Percentiles rank a stretch among this genome's conserved stretches.
These are phyloP conservation scores for Pichia phayaonensis DNA, from an alignment of 805 yeast genomes.

Conservation along the genomic window DNA sequence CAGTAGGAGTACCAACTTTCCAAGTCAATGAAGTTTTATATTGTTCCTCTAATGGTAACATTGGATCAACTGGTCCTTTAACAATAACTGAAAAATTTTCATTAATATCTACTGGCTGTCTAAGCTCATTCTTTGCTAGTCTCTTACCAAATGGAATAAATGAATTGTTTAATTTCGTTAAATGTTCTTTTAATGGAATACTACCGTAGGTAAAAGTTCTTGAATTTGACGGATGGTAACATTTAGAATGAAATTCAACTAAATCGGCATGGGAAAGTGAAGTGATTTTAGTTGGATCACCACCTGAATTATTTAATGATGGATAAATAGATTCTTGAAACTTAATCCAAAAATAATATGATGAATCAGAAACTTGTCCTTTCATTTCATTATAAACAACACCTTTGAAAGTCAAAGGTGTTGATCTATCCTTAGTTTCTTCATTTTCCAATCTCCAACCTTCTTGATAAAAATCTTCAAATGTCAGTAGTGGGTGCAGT, in stretches of 20 bases:
- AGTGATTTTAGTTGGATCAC: conserved; percentile 81
- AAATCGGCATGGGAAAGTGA: conserved; percentile 67
- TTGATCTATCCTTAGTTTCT: conserved; percentile 43
- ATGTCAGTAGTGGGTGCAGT: conserved; percentile 67
- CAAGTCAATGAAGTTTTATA: conserved; percentile 80
- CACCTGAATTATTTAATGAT: conserved; percentile 83
- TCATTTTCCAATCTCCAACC: conserved; percentile 94
- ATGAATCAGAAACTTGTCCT: conserved; percentile 87
- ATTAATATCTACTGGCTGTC: conserved; percentile 40
- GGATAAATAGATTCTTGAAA: conserved; percentile 82
- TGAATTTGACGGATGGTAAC: conserved; percentile 89
- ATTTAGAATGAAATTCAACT: conserved; percentile 60
- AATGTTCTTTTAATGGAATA: conserved; percentile 53
- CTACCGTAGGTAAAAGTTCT: conserved; percentile 84
- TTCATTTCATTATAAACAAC: conserved; percentile 98
- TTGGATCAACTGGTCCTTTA: conserved; percentile 78
- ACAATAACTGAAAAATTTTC: conserved; percentile 31
- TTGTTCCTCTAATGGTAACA: conserved; percentile 60
- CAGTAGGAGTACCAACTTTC: conserved; percentile 70
- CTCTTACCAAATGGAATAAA: conserved; percentile 50
- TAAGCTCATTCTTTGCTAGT: conserved; percentile 23
- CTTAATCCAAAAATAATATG: conserved; percentile 76
- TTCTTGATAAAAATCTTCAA: conserved; percentile 85
- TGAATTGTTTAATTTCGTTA: conserved; percentile 46
- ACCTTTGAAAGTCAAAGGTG: conserved; percentile 77